Base-by-base conservation (phyloP, 169 alveolate genomes). In the Plasmodium inui region DNA sequence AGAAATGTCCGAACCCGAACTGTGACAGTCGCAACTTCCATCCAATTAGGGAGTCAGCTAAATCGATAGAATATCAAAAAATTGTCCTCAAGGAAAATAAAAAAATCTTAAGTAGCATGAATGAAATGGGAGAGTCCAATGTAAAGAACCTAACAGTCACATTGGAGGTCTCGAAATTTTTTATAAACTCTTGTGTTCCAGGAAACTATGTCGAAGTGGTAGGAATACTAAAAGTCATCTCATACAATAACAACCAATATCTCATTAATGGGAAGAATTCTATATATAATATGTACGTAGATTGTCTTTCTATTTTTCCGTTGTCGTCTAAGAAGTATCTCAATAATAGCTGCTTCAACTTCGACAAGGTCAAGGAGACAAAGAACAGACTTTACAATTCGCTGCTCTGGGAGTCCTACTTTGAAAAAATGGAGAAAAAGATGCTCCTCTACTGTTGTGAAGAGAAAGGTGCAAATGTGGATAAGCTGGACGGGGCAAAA, bases 11-110 rank as follows among this genome's bases (percentile, higher is more conserved):
- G 6, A 89, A 61, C 3, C 22, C 19, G 2, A 41, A 79, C 14
- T 89, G 94, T 89, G 94, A 89, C 37, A n/a, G 88, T 28, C 34
- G 14, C 50, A 22, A 26, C 26, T 89, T 89, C 34, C 26, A 26
- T 10, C 94, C 94, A 4, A 53, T 89, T 22, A 34, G 94, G 72
- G 94, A 89, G 80, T 89, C 94, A 61, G 94, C 94, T 14, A 89
- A 81, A 80, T 89, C 94, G 17, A 10, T 89, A 19, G 94, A 89
- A 80, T 89, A 89, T 67, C 94, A 89, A 79, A 89, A 80, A 41
- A 79, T 89, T 28, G 41, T 89, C 34, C 41, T 89, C 30, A 89
- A 89, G n/a, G 94, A 89, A 89, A 81, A 89, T 89, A 67, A 67
- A 70, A 89, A 89, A 67, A 78, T 55, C 46, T 6, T 70, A 22